Evolutionary conservation across 495 filamentous ascomycete species (phyloP), one percentile per base, ranked within the genome.

Genomic region (Aspergillus indologenus): DNA sequence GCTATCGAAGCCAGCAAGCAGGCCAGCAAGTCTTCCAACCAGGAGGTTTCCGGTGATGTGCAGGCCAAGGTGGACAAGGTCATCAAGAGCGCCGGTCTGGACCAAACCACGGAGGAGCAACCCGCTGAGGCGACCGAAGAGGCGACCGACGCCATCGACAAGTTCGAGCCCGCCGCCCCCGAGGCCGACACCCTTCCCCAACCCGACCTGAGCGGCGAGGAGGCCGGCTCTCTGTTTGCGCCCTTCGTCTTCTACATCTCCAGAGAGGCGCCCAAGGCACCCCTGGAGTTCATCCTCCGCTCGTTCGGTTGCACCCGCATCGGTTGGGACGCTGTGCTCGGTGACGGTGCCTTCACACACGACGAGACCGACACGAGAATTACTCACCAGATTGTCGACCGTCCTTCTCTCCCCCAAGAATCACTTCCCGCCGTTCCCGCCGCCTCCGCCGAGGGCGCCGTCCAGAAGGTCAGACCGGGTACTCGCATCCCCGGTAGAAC

Each of bases 281-380:
- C 94, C 1, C 79, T 98, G 6, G 94, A 98, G 72, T 96, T 98
- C 69, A 85, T 98, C 54, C 86, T 98, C 48, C 89, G 91, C 60
- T 84, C 94, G 15, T 98, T 97, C 62, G 94, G 95, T 56, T 97
- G 94, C 80, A 96, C 91, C 79, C 85, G 95, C 47, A 87, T 98
- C 65, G 93, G 91, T 51, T 98, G 94, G 94, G 92, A 96, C 68
- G 76, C 83, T 4, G 84, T 92, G 22, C 80, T 96, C 26, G 95
- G 94, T 56, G 92, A 92, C 63, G 94, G 95, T 17, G 88, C 94
- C 53, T 97, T 89, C 74, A 97, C 91, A 17, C 85, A 90, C 51
- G 83, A 96, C 67, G 92, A 97, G 76, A 81, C 81, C 2, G 91
- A 98, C 68, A 81, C 87, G 12, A 81, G 86, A 23, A 97, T 98